Percentiles rank a stretch among this genome's conserved stretches.
phyloP scores from a whole-genome alignment of 2,329 filamentous ascomycete species.

The Aspergillus bombycis region DNA sequence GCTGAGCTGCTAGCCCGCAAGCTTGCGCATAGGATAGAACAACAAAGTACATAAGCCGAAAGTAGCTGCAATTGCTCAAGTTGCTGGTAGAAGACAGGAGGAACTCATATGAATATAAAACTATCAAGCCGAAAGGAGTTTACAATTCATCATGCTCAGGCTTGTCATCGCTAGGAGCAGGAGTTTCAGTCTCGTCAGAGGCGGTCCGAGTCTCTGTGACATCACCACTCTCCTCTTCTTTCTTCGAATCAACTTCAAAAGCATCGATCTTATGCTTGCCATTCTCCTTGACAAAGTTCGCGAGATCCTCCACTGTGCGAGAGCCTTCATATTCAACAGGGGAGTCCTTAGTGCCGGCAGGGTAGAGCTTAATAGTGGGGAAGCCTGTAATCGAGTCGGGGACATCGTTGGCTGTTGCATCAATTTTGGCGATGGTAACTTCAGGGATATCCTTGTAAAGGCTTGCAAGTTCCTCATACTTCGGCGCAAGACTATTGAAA shows the following conservation, averaged over 20 bases:
- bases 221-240: slow-evolving; percentile 53
- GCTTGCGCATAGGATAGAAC: not conserved
- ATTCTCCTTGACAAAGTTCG: slow-evolving; percentile 91
- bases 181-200: slow-evolving; percentile 20
- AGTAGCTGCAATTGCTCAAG: not conserved
- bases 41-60: not conserved
- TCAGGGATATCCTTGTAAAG: slow-evolving; percentile 57
- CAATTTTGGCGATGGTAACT: slow-evolving; percentile 82
- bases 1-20: not conserved
- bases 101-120: not conserved
- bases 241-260: slow-evolving; percentile 57
- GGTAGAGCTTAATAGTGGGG: slow-evolving; percentile 98
- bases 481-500: slow-evolving; percentile 59
- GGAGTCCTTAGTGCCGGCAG: slow-evolving; percentile 81
- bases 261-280: slow-evolving; percentile 84
- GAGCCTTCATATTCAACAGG: slow-evolving; percentile 86
- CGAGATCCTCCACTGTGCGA: slow-evolving; percentile 88
- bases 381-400: slow-evolving; percentile 97
- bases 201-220: slow-evolving; percentile 30
- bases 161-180: slow-evolving; percentile 31
- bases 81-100: slow-evolving; percentile 11
- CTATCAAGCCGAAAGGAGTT: slow-evolving; percentile 16
- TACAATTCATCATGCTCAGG: slow-evolving; percentile 45
- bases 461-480: slow-evolving; percentile 66
- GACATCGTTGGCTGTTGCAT: slow-evolving; percentile 93